Conservation (phyloP, 2,329 filamentous ascomycete genomes). For the Cylindrodendrum hubeiense region DNA sequence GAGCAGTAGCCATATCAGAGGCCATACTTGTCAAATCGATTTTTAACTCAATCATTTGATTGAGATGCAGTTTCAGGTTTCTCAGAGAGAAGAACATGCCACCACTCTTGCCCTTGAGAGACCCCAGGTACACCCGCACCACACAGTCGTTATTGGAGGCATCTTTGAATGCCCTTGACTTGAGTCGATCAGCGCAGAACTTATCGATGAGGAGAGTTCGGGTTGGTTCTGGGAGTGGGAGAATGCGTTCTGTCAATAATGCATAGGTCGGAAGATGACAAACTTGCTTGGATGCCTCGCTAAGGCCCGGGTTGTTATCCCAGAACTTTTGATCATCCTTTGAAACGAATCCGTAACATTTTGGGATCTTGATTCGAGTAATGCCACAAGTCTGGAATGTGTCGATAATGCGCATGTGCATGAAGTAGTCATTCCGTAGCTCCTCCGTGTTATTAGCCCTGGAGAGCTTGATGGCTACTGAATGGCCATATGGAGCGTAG, state of each 20-base stretch:
- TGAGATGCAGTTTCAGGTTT: constrained; percentile 49
- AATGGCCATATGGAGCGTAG: constrained; percentile 17
- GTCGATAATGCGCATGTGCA: constrained; percentile 7
- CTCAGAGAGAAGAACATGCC: constrained; percentile 43
- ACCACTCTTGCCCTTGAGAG: background rate
- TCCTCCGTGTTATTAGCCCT: constrained; percentile 18
- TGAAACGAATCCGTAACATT: constrained; percentile 6
- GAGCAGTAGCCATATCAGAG: constrained; percentile 39
- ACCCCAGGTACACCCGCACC: constrained; percentile 38
- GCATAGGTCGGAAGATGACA: constrained; percentile 35
- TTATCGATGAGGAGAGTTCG: constrained; percentile 35
- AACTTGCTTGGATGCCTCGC: constrained; percentile 6
- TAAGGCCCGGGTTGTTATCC: constrained; percentile 4
- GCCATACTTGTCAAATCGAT: constrained; percentile 38
- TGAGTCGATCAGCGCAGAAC: constrained; percentile 29
- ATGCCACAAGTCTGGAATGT: constrained; percentile 6
- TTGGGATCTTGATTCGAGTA: constrained; percentile 15
- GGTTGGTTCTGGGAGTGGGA: constrained; percentile 37
- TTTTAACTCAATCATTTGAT: constrained; percentile 42
- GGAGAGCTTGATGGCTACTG: constrained; percentile 30
- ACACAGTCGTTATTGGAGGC: constrained; percentile 39
- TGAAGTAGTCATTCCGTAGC: constrained; percentile 27
- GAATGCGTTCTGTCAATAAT: constrained; percentile 41
- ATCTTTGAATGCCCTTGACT: constrained; percentile 18
- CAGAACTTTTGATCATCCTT: constrained; percentile 15